Percentiles rank a stretch among this genome's conserved stretches.
These are phyloP conservation scores for Neonothopanus nambi DNA, from an alignment of 1,284 basidiomycete genomes.

Conservation along the genomic window DNA sequence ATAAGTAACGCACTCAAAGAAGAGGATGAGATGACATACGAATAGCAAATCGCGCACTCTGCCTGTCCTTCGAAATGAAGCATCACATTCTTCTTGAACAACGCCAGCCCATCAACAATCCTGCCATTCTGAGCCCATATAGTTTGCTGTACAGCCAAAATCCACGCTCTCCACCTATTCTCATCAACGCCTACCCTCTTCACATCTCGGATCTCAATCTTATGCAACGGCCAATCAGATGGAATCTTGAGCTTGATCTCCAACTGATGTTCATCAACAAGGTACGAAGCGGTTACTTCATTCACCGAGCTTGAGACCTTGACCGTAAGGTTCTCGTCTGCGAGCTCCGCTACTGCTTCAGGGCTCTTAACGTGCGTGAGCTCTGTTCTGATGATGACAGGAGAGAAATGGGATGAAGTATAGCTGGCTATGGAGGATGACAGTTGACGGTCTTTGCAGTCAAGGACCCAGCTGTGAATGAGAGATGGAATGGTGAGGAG, in stretches of 20 bases:
- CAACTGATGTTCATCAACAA: slow-evolving; percentile 92
- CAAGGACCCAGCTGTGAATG: slow-evolving; percentile 83
- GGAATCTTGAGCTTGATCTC: slow-evolving; percentile 91
- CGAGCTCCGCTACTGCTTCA: slow-evolving; percentile 61
- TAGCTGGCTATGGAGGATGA: slow-evolving; percentile 75
- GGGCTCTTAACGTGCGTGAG: slow-evolving; percentile 78
- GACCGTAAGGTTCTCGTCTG: slow-evolving; percentile 81
- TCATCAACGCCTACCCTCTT: slow-evolving; percentile 89
- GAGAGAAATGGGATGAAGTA: slow-evolving; percentile 88
- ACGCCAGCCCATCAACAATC: slow-evolving; percentile 86
- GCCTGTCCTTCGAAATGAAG: slow-evolving; percentile 93
- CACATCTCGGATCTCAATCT: slow-evolving; percentile 86
- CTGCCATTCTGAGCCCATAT: slow-evolving; percentile 89
- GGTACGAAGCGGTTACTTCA: slow-evolving; percentile 81
- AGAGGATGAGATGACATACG: slow-evolving; percentile 50
- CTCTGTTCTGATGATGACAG: slow-evolving; percentile 85
- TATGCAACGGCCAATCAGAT: slow-evolving; percentile 87
- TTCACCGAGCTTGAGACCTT: slow-evolving; percentile 68
- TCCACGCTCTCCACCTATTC: slow-evolving; percentile 91
- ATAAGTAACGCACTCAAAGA: no score
- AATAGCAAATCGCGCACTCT: slow-evolving; percentile 94
- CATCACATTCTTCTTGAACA: slow-evolving; percentile 94
- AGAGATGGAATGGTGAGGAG: slow-evolving; percentile 84
- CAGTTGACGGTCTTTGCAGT: slow-evolving; percentile 88
- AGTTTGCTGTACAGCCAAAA: slow-evolving; percentile 90